phyloP scores from a whole-genome alignment of 257 asterid species.

The Primulina eburnea region DNA sequence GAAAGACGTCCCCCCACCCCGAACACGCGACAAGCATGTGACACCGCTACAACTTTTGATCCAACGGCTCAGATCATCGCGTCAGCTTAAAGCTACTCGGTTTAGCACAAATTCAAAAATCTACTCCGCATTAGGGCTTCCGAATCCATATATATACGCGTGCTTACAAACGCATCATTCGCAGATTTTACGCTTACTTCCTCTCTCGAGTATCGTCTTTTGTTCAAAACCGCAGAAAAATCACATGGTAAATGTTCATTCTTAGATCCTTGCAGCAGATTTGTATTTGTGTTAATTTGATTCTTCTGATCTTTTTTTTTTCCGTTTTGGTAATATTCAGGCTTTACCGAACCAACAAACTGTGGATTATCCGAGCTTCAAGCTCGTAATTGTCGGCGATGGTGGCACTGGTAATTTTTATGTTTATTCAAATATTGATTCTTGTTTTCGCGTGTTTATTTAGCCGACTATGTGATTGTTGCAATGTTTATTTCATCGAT shows the following conservation, averaged over 20 bases:
- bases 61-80: constrained; percentile 58
- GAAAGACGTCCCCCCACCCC: not conserved
- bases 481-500: not conserved
- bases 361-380: constrained; percentile 74
- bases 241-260: constrained; percentile 24
- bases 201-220: not conserved
- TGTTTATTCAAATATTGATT: not conserved
- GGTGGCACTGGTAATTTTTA: constrained; percentile 60
- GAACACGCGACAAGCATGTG: constrained; percentile 23
- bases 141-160: constrained; percentile 18
- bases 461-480: not conserved
- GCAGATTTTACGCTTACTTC: not conserved
- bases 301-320: not conserved
- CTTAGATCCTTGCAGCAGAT: not conserved
- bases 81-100: constrained; percentile 50
- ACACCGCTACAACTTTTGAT: constrained; percentile 20
- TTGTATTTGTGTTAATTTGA: not conserved
- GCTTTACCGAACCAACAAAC: constrained; percentile 73
- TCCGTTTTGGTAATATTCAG: constrained; percentile 21
- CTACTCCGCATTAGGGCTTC: constrained; percentile 34
- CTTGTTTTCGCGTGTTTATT: not conserved
- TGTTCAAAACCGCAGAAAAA: not conserved
- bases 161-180: not conserved
- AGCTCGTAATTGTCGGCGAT: constrained; percentile 80
- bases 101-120: constrained; percentile 29